Conservation (phyloP, 2,329 filamentous ascomycete species). For the Plectosphaerella sp. region DNA sequence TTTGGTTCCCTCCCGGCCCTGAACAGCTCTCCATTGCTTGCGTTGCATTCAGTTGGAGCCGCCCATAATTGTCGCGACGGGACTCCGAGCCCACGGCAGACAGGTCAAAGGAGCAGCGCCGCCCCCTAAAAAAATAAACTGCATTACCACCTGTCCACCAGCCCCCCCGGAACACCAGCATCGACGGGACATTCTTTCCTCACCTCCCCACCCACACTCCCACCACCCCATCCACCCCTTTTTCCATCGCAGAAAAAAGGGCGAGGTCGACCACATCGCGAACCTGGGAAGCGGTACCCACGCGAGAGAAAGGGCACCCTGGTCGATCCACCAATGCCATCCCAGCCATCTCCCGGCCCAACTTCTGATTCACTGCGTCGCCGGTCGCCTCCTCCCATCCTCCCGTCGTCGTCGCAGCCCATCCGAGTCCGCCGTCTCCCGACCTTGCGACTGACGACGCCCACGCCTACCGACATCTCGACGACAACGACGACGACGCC, state of each 20-base stretch:
- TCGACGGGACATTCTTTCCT: conserved; percentile 3
- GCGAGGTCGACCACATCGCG: conserved; percentile 17
- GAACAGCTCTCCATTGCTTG: too few species aligned
- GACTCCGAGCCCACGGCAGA: too few species aligned
- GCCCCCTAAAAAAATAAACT: too few species aligned
- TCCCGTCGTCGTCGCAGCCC: background rate
- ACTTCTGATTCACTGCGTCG: conserved; percentile 23
- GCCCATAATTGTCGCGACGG: too few species aligned
- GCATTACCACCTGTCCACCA: background rate
- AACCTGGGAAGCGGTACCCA: conserved; percentile 7
- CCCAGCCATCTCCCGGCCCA: conserved; percentile 40
- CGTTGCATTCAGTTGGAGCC: too few species aligned
- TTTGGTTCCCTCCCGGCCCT: too few species aligned
- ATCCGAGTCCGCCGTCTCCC: background rate
- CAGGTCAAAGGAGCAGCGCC: too few species aligned
- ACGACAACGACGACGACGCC: background rate
- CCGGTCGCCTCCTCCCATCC: background rate
- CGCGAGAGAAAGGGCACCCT: conserved; percentile 9
- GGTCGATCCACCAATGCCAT: conserved; percentile 31
- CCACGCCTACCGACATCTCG: too few species aligned
- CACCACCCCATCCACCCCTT: conserved; percentile 2
- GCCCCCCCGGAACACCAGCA: conserved; percentile 1
- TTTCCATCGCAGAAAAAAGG: background rate
- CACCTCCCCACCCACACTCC: conserved; percentile 2
- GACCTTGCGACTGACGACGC: too few species aligned